Base-by-base conservation (phyloP, 1,284 basidiomycete genomes). In the Phenoliferia sp. region DNA sequence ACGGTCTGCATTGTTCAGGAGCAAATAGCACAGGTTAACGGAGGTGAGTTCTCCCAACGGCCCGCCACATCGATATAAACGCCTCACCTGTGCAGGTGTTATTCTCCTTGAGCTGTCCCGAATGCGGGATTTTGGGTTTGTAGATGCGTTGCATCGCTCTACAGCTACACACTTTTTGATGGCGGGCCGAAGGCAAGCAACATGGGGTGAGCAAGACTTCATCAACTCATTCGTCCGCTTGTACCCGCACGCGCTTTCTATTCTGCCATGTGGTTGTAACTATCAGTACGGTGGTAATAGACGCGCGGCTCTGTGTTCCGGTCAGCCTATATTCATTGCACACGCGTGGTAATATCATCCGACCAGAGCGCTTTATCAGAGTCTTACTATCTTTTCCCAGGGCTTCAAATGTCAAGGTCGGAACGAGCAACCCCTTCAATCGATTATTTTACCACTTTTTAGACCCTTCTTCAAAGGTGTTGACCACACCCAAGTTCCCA, bases 181-280 rank as follows among this genome's bases (percentile, higher is more conserved):
- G 36, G 62, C 64, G 44, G 56, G 61, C 32, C 48, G 58, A 33
- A n/a, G n/a, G n/a, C 58, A 35, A 3, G 70, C 72, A n/a, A 29
- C 28, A 1, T 73, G 67, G 68, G 72, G 72, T 35, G 72, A 73
- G 61, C 72, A 73, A 39, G 72, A 73, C 62, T 73, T 72, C 52
- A 66, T 73, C 68, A 73, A 73, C 57, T 67, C 68, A 28, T 72
- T 64, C 70, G 65, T 69, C 61, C 72, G 72, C 34, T 63, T 73
- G 3, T 68, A 57, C 60, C 70, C 70, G 3, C 35, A 62, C 7
- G 72, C 71, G 32, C 60, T 73, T 52, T 68, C 68, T 36, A 52
- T 71, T 35, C 59, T 73, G 1, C 70, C 72, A 16, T 73, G 72
- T 56, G 72, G 72, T 1, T 73, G 72, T 64, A 73, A 73, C 63